phyloP scores from a whole-genome alignment of 2,329 filamentous ascomycete genomes.

The Pleoardoris graminearum region DNA sequence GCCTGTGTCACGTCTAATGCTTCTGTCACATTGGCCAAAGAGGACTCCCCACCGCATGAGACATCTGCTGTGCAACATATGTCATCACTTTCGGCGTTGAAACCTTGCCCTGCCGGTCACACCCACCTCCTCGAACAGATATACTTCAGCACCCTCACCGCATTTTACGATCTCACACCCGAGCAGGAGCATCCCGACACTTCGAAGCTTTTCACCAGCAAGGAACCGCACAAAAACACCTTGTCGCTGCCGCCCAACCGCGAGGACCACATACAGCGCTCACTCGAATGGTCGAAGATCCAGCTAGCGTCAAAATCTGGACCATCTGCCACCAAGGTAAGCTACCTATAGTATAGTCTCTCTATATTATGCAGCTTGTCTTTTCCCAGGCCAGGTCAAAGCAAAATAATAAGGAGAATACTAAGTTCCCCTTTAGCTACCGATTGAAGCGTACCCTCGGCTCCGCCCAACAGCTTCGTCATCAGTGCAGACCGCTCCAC shows the following conservation, averaged over 20 bases:
- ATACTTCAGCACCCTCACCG: no score
- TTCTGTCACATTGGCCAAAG: no score
- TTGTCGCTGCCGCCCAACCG: neutral
- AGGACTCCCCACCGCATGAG: no score
- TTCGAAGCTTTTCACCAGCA: neutral
- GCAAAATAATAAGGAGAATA: no score
- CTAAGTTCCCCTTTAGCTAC: no score
- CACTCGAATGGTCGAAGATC: neutral
- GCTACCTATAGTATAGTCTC: neutral
- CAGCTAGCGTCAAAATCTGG: neutral
- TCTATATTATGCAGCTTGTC: no score
- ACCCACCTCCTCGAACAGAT: neutral
- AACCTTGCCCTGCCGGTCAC: neutral
- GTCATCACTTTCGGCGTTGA: neutral
- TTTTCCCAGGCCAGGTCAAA: neutral
- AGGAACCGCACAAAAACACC: neutral
- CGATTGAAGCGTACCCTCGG: no score
- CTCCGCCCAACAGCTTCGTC: no score
- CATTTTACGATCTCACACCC: no score
- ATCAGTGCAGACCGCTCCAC: no score
- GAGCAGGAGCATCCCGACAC: neutral
- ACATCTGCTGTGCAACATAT: no score
- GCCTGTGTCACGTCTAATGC: no score
- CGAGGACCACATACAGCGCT: neutral
- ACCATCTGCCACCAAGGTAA: neutral